Percentiles rank a stretch among this genome's conserved stretches.
Conservation (phyloP, 2,329 filamentous ascomycete species). For the Cladorrhinum sp. region DNA sequence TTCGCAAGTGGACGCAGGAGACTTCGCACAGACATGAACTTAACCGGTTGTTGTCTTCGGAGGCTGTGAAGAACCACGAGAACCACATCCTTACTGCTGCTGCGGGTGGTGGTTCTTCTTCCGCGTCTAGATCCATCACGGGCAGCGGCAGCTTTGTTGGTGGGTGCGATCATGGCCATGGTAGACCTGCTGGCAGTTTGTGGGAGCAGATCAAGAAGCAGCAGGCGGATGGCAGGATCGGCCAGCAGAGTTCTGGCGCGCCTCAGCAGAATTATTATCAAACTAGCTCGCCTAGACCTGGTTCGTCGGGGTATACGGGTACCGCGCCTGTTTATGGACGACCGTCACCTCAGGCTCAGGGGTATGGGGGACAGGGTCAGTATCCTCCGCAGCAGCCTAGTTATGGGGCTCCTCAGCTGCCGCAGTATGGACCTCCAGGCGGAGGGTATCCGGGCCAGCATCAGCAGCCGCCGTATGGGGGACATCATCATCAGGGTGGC, state of each 20-base stretch:
- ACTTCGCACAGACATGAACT: conserved; percentile 65
- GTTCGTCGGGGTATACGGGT: conserved; percentile 22
- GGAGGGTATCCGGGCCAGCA: conserved; percentile 11
- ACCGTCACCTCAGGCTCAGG: conserved; percentile 25
- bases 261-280: conserved; percentile 23
- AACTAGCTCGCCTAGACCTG: neutral
- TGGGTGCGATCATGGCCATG: conserved; percentile 31
- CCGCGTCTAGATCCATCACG: conserved; percentile 31
- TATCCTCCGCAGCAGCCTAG: conserved; percentile 1
- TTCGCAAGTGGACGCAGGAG: conserved; percentile 75
- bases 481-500: conserved; percentile 16
- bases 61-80: conserved; percentile 76
- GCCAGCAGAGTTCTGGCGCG: neutral
- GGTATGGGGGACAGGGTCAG: conserved; percentile 33
- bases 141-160: conserved; percentile 17
- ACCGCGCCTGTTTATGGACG: neutral
- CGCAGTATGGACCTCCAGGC: conserved; percentile 15
- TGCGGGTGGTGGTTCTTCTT: conserved; percentile 13
- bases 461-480: conserved; percentile 17
- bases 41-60: conserved; percentile 72
- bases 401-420: conserved; percentile 9
- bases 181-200: conserved; percentile 54
- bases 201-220: conserved; percentile 61
- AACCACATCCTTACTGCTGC: conserved; percentile 63
- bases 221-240: conserved; percentile 51